Evolutionary conservation across 192 early-diverging fungal genomes (phyloP).

Genomic region (Thoreauomyces humboldtii): DNA sequence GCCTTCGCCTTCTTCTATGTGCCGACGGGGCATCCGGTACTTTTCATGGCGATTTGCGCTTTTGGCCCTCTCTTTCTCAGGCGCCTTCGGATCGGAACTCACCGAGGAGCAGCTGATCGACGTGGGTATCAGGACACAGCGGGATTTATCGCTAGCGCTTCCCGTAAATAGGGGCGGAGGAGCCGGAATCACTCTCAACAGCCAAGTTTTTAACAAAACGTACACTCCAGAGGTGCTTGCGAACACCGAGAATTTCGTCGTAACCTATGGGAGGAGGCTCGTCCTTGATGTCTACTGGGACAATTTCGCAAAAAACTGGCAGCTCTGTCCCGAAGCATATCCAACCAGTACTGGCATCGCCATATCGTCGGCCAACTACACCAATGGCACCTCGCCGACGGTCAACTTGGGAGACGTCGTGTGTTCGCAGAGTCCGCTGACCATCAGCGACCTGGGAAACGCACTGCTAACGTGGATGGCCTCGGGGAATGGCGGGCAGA

Average conservation of each 20-base stretch:
- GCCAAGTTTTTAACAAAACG: neutral
- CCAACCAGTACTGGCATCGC: neutral
- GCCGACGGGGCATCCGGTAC: no score
- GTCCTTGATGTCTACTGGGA: conserved; percentile 28
- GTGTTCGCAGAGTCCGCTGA: neutral
- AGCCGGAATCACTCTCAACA: conserved; percentile 1
- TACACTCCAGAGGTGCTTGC: conserved; percentile 6
- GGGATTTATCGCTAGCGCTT: conserved; percentile 13
- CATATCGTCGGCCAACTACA: neutral
- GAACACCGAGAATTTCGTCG: neutral
- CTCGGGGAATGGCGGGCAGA: neutral
- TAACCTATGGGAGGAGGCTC: neutral
- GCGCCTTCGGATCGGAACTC: no score
- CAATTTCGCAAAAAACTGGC: conserved; percentile 3
- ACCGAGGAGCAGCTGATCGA: conserved; percentile 2
- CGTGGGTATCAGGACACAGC: conserved; percentile 21
- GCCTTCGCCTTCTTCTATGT: no score
- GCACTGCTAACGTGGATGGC: conserved; percentile 1
- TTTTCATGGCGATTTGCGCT: no score
- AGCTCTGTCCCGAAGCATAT: conserved; percentile 18
- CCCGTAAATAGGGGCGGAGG: conserved; percentile 16
- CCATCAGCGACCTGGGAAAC: neutral
- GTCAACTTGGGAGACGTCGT: neutral
- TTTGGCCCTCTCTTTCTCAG: no score
- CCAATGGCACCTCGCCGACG: neutral